Percentiles rank a stretch among this genome's conserved stretches.
phyloP scores from a whole-genome alignment of 2,329 filamentous ascomycete species.

The Fusarium haematococcum region DNA sequence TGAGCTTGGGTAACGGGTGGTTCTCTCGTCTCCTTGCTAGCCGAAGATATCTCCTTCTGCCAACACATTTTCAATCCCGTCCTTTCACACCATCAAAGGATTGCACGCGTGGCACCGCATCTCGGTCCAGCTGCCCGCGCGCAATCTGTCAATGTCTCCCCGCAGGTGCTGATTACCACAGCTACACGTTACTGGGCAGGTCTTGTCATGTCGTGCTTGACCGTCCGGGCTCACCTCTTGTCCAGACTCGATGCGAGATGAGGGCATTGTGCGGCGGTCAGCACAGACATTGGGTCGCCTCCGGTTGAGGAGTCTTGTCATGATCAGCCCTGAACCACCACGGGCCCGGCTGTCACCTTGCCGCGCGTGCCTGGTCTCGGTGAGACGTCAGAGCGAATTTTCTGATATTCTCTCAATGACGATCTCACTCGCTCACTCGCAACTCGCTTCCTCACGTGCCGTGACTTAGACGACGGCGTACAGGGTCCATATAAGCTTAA shows the following conservation, averaged over 20 bases:
- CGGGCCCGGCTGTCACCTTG: constrained; percentile 9
- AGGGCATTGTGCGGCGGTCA: constrained; percentile 10
- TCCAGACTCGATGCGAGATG: constrained; percentile 14
- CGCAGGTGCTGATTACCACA: background rate
- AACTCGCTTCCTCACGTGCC: constrained; percentile 18
- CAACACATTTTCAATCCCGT: constrained; percentile 15
- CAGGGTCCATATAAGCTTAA: constrained; percentile 46
- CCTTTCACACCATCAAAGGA: constrained; percentile 6
- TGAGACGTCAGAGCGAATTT: constrained; percentile 15
- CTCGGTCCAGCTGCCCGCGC: constrained; percentile 13
- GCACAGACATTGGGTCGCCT: background rate
- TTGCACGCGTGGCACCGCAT: constrained; percentile 29
- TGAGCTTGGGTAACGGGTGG: constrained; percentile 16
- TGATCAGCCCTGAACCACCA: constrained; percentile 1
- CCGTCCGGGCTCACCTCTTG: constrained; percentile 6
- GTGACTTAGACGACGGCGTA: constrained; percentile 14
- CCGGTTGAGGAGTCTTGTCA: background rate
- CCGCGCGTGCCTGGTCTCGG: constrained; percentile 5
- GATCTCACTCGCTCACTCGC: constrained; percentile 3
- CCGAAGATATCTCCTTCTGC: constrained; percentile 12
- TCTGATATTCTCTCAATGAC: background rate
- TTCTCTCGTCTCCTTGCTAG: constrained; percentile 12
- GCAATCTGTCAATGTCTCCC: constrained; percentile 21
- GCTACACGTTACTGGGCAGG: background rate
- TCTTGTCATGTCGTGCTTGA: constrained; percentile 18